A percentile compares a stretch with the other conserved stretches of the same genome.
Evolutionary conservation across 257 asterid species (phyloP).

Genomic region (Capsicum baccatum): DNA sequence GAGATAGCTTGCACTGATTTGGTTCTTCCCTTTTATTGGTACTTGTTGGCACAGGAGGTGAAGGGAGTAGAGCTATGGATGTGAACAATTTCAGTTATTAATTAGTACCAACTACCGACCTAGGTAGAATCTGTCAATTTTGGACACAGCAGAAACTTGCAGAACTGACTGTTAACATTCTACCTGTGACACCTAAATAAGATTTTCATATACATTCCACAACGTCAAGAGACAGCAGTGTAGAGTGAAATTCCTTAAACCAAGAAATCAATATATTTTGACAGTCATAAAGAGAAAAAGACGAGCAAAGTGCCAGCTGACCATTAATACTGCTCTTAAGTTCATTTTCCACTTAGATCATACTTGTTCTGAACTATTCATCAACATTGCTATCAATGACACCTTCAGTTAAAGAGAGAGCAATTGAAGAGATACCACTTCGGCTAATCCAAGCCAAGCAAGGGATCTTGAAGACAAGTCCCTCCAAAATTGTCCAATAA

Average conservation of each 20-base stretch:
- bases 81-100: background rate
- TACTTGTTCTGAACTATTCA: background rate
- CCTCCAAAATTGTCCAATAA: conserved; percentile 1
- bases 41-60: background rate
- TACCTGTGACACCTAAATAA: background rate
- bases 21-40: background rate
- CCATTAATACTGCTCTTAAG: too few species aligned
- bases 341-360: too few species aligned
- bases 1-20: background rate
- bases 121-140: background rate
- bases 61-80: background rate
- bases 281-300: background rate
- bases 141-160: background rate
- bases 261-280: background rate
- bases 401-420: background rate
- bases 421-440: background rate
- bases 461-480: background rate
- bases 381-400: background rate
- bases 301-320: too few species aligned
- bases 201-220: background rate
- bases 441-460: background rate
- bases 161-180: background rate
- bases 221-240: background rate
- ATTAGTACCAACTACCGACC: background rate
- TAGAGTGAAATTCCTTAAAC: background rate